Evolutionary conservation across 441 rosid genomes (phyloP), one percentile per base, ranked within the genome.

Genomic region (Adansonia madagascariensis): DNA sequence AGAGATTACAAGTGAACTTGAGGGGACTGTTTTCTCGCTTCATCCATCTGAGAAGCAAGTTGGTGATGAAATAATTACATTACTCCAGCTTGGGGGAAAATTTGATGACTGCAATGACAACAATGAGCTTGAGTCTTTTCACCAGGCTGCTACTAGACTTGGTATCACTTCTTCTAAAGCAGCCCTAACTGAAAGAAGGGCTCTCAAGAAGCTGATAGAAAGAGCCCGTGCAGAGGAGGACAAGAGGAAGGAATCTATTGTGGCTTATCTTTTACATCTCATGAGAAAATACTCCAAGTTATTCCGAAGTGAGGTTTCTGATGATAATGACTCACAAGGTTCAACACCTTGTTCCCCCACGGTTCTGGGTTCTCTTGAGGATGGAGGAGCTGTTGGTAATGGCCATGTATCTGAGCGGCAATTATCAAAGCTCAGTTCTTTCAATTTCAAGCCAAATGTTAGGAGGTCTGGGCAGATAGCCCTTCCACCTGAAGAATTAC

Each of bases 191-290:
- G 99, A 97, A 86, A 84, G 99, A 89, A 85, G 99, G 68, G 95
- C 98, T 75, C 88, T 97, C 35, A 97, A 92, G 86, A 97, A 97
- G 83, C 98, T 97, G 57, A 82, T 97, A 71, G 98, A 97, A 62
- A 90, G 91, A 84, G 98, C 99, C 81, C 96, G 97, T 12, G 86
- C 82, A 6, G 99, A 97, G 88, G 99, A 95, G 82, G 99, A 95
- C 85, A 97, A 97, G 80, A 90, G 98, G n/a, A 97, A 97, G 80
- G 99, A 97, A 73, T 93, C 98, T 8, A 97, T 97, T 22, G 98
- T 97, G 50, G 98, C 97, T 41, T 97, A 89, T 86, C 97, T 97
- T 50, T 90, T 97, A 77, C 95, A 91, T 80, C 94, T 97, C 68
- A 93, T 97, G 97, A 89, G 98, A 79, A 97, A 90, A 88, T 97